A percentile compares a stretch with the other conserved stretches of the same genome.
These are phyloP conservation scores for Carex cristatella DNA, from an alignment of 176 grass and related monocot genomes.

Conservation along the genomic window DNA sequence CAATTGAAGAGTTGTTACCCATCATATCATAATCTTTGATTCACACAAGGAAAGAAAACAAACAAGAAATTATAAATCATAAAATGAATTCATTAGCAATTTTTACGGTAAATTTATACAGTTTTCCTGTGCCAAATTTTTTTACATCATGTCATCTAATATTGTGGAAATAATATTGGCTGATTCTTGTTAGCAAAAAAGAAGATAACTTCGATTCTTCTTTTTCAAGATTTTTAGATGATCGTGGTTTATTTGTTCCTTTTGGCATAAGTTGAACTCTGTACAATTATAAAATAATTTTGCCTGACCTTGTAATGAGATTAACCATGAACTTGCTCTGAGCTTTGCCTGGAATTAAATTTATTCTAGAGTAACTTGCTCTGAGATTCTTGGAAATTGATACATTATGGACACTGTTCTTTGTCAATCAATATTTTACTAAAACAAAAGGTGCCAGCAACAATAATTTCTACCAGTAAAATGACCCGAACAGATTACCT, in stretches of 20 bases:
- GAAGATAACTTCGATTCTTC: background rate
- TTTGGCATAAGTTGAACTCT: background rate
- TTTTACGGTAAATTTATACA: background rate
- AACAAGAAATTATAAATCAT: slow-evolving; percentile 7
- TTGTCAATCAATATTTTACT: background rate
- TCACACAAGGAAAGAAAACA: background rate
- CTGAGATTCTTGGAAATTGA: background rate
- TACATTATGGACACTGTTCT: background rate
- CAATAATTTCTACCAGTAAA: background rate
- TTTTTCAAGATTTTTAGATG: background rate
- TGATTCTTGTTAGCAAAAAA: background rate
- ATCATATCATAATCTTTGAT: slow-evolving; percentile 17
- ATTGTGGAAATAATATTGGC: background rate
- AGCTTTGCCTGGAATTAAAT: background rate
- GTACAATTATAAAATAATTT: background rate
- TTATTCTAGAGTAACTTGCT: background rate
- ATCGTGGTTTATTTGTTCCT: background rate
- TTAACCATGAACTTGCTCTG: background rate
- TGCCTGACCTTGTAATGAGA: background rate
- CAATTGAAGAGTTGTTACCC: slow-evolving; percentile 17
- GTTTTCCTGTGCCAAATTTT: background rate
- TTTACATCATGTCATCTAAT: background rate
- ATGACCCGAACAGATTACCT: background rate
- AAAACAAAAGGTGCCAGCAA: background rate
- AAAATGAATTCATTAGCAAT: background rate